Evolutionary conservation across 1,284 basidiomycete species (phyloP), one percentile per base, ranked within the genome.

Genomic region (Amylostereum areolatum): DNA sequence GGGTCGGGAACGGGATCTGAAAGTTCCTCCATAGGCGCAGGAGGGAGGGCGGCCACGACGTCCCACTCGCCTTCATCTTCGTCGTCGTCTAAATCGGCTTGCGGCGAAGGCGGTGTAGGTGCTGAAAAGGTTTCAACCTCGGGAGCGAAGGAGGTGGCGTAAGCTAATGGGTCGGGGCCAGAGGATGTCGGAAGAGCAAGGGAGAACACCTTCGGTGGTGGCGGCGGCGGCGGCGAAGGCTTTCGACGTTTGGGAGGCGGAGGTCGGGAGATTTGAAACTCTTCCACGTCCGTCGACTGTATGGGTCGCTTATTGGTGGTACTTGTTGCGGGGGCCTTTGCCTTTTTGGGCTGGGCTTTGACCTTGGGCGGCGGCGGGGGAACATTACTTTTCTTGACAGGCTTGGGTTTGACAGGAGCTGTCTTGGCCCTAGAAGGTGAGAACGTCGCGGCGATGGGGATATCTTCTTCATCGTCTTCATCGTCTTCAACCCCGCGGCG

Each of bases 41-140:
- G 51, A 47, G 46, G 49, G 48, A 43, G 49, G 28, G 52, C 45
- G 18, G 52, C 46, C 25, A 66, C 60, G 47, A 62, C 63, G 56
- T 80, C 77, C 72, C 78, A 81, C 7, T 64, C 62, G 29, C 63
- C 64, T 4, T 77, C 75, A 3, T 55, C 54, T 42, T 83, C 81
- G 6, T 75, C 78, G 48, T 80, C 79, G 2, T 68, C 68, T 10
- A 63, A 61, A 1, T 59, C 57, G 4, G 56, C 34, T 10, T 51
- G 27, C 29, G 60, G 62, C 5, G 55, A 53, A 10, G 61, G 52
- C 29, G 54, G 61, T 24, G 51, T 54, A 18, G 18, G 18, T 12
- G 57, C 56, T 45, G 52, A 53, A 42, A 50, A 49, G 29, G 47
- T 44, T 30, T 35, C 34, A 57, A 51, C 7, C 57, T 53, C 43